Conservation (phyloP, 2,329 filamentous ascomycete species). For the Talaromyces atroroseus region DNA sequence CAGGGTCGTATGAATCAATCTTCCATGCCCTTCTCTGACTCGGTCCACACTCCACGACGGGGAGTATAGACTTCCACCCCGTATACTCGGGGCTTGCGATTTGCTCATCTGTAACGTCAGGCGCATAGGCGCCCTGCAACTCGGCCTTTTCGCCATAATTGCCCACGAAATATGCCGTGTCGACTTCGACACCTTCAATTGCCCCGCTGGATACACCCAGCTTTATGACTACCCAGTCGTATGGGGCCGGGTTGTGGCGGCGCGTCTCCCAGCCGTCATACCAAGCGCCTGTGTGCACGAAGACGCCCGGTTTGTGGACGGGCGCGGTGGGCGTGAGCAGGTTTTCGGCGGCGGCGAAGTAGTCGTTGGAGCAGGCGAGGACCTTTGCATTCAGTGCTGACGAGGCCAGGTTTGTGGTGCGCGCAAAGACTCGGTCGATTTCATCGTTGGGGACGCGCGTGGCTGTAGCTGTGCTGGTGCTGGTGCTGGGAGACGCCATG, state of each 20-base stretch:
- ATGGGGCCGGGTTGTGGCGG: slow-evolving; percentile 53
- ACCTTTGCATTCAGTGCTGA: slow-evolving; percentile 48
- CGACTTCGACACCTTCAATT: slow-evolving; percentile 40
- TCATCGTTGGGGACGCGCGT: slow-evolving; percentile 41
- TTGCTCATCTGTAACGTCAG: slow-evolving; percentile 23
- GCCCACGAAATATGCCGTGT: slow-evolving; percentile 42
- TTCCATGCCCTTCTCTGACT: slow-evolving; percentile 40
- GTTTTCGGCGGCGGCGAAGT: slow-evolving; percentile 56
- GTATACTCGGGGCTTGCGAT: slow-evolving; percentile 29
- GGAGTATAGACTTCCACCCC: slow-evolving; percentile 37
- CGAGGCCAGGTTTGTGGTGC: slow-evolving; percentile 46
- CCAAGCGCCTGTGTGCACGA: slow-evolving; percentile 57
- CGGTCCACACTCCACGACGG: slow-evolving; percentile 34
- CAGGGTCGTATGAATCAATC: slow-evolving; percentile 21
- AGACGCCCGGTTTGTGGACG: slow-evolving; percentile 53
- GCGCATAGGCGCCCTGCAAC: slow-evolving; percentile 31
- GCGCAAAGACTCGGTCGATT: slow-evolving; percentile 52
- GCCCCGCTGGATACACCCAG: slow-evolving; percentile 46
- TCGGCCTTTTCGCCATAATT: slow-evolving; percentile 42
- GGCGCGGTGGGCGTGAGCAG: slow-evolving; percentile 54
- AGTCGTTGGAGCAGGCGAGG: slow-evolving; percentile 56
- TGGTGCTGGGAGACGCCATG: too few relatives aligned
- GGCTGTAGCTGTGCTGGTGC: too few relatives aligned
- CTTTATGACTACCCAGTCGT: slow-evolving; percentile 56
- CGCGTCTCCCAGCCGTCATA: slow-evolving; percentile 62